Base-by-base conservation (phyloP, 176 grass and related monocot species). In the Tillandsia fasciculata region DNA sequence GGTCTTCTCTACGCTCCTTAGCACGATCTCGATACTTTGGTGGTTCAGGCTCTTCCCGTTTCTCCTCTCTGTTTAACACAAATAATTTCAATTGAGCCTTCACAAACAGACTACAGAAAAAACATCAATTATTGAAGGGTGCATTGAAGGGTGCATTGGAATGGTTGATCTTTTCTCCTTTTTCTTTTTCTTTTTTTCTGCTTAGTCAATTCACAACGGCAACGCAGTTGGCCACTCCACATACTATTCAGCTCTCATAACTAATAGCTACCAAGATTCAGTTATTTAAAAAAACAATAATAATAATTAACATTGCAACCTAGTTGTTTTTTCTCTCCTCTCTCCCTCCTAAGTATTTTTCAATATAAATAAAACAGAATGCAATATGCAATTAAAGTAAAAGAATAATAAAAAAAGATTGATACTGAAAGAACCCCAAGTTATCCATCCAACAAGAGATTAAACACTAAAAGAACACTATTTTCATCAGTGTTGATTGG, bases 1-100 rank as follows among this genome's bases (percentile, higher is more conserved):
- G 89, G 87, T 97, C 89, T 85, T 97, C 93, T 77, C 93, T 90
- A 0, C 93, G 82, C 52, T 97, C 89, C 84, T 97, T 97, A 51
- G 92, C 92, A 82, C 92, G 92, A 77, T 96, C 92, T 53, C 85
- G 79, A 67, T 96, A 96, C 64, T 48, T 91, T 9, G 83, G 92
- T 49, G 51, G 33, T 26, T 96, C 92, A 75, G 83, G 88, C 78
- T 96, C 92, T 84, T 84, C 87, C 24, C 74, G 87, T 74, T 96
- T 96, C 75, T 96, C 93, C 81, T 97, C 93, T 81, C 93, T 97
- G 56, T 51, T 79, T 72, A 15, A 71, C 6, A 63, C 54, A 73
- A 80, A 11, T 3, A 74, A 52, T 20, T 50, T 64, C 1, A 52
- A 49, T 53, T 49, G 82, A 27, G 12, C 58, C 50, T 26, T 0